Base-by-base conservation (phyloP, 169 alveolate species). In the Plasmodium yoelii region DNA sequence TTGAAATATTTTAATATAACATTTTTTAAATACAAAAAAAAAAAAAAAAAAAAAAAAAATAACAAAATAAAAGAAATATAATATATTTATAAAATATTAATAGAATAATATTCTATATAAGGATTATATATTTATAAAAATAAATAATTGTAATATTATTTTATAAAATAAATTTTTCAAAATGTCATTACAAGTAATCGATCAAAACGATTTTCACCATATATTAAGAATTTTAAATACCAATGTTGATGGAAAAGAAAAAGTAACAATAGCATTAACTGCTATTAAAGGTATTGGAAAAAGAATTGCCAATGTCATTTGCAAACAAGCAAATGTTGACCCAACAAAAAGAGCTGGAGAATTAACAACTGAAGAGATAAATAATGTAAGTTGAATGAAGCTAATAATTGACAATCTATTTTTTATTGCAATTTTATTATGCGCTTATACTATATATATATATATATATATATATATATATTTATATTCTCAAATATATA, bases 181-280 rank as follows among this genome's bases (percentile, higher is more conserved):
- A 92, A 94, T 94, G 96, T 77, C 96, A 68, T 77, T 94, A 34
- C 92, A 92, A 47, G 92, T 94, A 63, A 92, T 94, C 0, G 90
- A 93, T 34, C 69, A 95, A 71, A 96, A 95, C 77, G 98, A 98
- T 92, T 99, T 99, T 94, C 99, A 96, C 93, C 99, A 98, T 95
- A 97, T 98, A 87, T 97, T 97, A 86, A 99, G 99, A 96, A 95
- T 99, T 92, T 96, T 98, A 94, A 99, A 99, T 96, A 98, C 99
- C 84, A 99, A 99, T 97, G 99, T 99, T 73, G 99, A 98, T 60
- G 99, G 99, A 57, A 97, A 99, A 73, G 98, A 98, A 94, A 99
- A 98, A 94, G 98, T 97, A 55, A 95, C 96, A 89, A 97, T 95
- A 88, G 99, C 99, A 49, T 94, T 99, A 69, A 98, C 99, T 65